These are phyloP conservation scores for Botrytis fragariae DNA, from an alignment of 2,329 filamentous ascomycete genomes.

Conservation along the genomic window DNA sequence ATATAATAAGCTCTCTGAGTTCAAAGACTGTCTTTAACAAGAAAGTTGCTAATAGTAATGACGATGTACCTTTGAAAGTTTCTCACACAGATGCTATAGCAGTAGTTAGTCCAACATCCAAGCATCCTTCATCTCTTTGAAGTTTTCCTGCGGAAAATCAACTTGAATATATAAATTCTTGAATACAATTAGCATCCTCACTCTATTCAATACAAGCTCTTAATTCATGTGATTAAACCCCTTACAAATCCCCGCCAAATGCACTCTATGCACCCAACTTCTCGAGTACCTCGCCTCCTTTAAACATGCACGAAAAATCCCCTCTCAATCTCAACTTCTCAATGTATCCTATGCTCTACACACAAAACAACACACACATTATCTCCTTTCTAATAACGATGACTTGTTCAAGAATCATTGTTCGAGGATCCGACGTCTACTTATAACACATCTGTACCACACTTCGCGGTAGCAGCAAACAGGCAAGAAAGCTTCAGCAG, in stretches of 20 bases:
- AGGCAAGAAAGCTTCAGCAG: not conserved
- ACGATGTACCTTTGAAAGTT: not conserved
- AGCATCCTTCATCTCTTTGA: not conserved
- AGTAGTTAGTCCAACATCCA: not conserved
- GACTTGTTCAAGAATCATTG: not conserved
- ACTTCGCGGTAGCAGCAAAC: not conserved
- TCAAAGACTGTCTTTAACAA: not conserved
- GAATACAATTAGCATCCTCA: rapidly evolving
- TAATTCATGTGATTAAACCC: not conserved
- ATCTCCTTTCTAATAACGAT: not conserved
- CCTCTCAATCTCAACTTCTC: not conserved
- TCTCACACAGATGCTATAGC: not conserved
- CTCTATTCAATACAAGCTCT: not conserved
- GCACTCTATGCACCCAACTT: not conserved
- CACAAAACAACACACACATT: not conserved
- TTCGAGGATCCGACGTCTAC: not conserved
- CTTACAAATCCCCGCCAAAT: not conserved
- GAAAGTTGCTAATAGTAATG: not conserved
- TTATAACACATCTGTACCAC: not conserved
- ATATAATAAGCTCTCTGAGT: not conserved
- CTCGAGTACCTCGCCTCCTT: not conserved
- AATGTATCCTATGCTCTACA: not conserved
- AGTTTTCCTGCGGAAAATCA: rapidly evolving
- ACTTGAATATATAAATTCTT: not conserved
- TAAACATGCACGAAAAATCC: not conserved